Percentiles rank a stretch among this genome's conserved stretches.
phyloP scores from a whole-genome alignment of 1,139 yeast species.

The Arxiozyma telluris region DNA sequence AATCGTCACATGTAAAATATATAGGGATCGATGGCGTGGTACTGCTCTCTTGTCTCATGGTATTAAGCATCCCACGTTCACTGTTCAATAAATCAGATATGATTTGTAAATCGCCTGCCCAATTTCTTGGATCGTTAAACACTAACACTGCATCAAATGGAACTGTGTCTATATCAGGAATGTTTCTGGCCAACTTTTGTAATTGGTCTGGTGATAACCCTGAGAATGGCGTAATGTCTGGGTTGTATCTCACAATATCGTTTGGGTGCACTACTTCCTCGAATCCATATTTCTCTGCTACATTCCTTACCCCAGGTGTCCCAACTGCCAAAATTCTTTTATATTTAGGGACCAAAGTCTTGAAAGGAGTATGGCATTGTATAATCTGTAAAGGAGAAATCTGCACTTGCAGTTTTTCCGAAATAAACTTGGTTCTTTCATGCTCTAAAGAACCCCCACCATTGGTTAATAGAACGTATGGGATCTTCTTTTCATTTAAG shows the following conservation, averaged over 20 bases:
- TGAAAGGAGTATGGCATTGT: constrained; percentile 89
- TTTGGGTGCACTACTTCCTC: constrained; percentile 65
- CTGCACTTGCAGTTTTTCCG: constrained; percentile 41
- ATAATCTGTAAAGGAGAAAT: constrained; percentile 61
- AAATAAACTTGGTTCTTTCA: constrained; percentile 50
- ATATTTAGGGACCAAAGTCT: constrained; percentile 45
- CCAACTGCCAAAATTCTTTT: constrained; percentile 73
- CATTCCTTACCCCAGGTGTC: constrained; percentile 66
- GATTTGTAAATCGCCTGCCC: constrained; percentile 79
- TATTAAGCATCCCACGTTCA: constrained; percentile 56
- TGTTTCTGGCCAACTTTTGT: constrained; percentile 35
- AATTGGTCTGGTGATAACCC: constrained; percentile 64
- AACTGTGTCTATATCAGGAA: constrained; percentile 30
- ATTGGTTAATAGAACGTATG: constrained; percentile 79
- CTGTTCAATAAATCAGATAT: constrained; percentile 65
- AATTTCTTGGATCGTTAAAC: constrained; percentile 85
- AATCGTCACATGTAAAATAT: constrained; percentile 78
- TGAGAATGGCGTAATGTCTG: constrained; percentile 45
- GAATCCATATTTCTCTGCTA: constrained; percentile 76
- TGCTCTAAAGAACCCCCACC: constrained; percentile 83
- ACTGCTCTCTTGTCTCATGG: constrained; percentile 35
- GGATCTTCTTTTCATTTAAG: constrained; percentile 50
- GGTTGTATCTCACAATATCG: constrained; percentile 51
- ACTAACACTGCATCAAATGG: constrained; percentile 74
- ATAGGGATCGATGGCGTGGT: constrained; percentile 63